These are phyloP conservation scores for Calonectria crousiana DNA, from an alignment of 2,329 filamentous ascomycete species.

Conservation along the genomic window DNA sequence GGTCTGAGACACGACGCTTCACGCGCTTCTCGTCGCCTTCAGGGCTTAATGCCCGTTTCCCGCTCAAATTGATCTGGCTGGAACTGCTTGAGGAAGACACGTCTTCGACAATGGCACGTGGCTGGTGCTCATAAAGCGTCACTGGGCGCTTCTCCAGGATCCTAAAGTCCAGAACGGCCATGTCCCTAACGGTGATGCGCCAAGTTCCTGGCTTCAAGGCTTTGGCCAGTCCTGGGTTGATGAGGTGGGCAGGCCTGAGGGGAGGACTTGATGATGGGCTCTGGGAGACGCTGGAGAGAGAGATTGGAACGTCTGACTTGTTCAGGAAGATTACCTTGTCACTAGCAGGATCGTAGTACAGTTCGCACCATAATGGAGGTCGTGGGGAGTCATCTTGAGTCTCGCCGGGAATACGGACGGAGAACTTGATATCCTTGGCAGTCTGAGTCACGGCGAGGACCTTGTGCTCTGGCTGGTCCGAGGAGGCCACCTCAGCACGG, in stretches of 20 bases:
- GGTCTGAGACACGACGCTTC: constrained; percentile 54
- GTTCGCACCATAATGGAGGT: constrained; percentile 68
- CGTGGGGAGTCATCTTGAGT: constrained; percentile 56
- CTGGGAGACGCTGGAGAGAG: constrained; percentile 60
- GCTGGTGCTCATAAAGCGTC: constrained; percentile 50
- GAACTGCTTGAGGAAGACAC: constrained; percentile 46
- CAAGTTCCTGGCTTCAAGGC: constrained; percentile 67
- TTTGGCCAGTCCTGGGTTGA: constrained; percentile 59
- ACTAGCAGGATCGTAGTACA: constrained; percentile 71
- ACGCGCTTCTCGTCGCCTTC: constrained; percentile 60
- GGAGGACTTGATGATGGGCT: constrained; percentile 52
- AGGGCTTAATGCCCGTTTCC: constrained; percentile 63
- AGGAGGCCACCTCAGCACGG: constrained; percentile 64
- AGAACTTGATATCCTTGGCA: constrained; percentile 70
- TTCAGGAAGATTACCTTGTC: constrained; percentile 70
- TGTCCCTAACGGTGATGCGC: constrained; percentile 64
- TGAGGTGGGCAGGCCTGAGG: constrained; percentile 57
- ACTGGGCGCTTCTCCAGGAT: constrained; percentile 68
- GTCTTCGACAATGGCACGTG: constrained; percentile 44
- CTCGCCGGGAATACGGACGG: constrained; percentile 66
- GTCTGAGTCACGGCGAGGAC: constrained; percentile 73
- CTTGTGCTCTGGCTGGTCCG: constrained; percentile 66
- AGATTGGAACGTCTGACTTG: constrained; percentile 66
- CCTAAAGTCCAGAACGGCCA: constrained; percentile 68
- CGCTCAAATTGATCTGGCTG: constrained; percentile 57